These are phyloP conservation scores for Lipomyces chichibuensis DNA, from an alignment of 805 yeast species.

Conservation along the genomic window DNA sequence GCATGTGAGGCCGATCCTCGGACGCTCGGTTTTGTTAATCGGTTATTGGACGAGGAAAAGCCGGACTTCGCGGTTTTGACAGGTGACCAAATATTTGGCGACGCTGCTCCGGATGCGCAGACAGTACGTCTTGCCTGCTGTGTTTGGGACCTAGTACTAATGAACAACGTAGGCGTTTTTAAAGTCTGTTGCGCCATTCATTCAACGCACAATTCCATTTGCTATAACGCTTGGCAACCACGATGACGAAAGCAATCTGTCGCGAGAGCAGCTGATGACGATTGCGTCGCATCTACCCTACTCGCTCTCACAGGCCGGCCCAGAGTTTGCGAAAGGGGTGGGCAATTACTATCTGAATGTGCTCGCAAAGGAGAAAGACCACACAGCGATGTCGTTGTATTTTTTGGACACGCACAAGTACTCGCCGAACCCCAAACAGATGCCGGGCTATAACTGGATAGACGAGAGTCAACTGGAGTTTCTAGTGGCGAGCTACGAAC, in stretches of 20 bases:
- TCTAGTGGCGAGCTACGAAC: constrained; percentile 48
- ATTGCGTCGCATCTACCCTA: constrained; percentile 65
- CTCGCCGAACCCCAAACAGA: constrained; percentile 58
- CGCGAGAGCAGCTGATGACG: constrained; percentile 62
- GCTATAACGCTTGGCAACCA: constrained; percentile 91
- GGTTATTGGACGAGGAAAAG: constrained; percentile 68
- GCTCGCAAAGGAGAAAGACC: constrained; percentile 46
- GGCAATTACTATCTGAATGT: constrained; percentile 76
- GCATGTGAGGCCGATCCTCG: constrained; percentile 78
- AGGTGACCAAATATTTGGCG: constrained; percentile 92
- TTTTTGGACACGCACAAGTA: constrained; percentile 85
- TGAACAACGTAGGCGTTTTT: constrained; percentile 51
- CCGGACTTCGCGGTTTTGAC: constrained; percentile 87
- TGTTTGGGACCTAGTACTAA: background rate
- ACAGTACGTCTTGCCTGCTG: constrained; percentile 47
- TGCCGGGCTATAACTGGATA: constrained; percentile 80
- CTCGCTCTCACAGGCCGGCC: constrained; percentile 65
- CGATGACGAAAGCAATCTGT: constrained; percentile 81
- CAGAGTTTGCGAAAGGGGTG: constrained; percentile 70
- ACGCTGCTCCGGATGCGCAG: constrained; percentile 74
- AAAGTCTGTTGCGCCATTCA: constrained; percentile 73
- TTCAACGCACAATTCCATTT: constrained; percentile 72
- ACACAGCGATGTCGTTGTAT: constrained; percentile 63
- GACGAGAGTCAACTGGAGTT: constrained; percentile 68
- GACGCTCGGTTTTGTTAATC: constrained; percentile 63